phyloP scores from a whole-genome alignment of 2,329 filamentous ascomycete genomes.

The Coleophoma crateriformis region DNA sequence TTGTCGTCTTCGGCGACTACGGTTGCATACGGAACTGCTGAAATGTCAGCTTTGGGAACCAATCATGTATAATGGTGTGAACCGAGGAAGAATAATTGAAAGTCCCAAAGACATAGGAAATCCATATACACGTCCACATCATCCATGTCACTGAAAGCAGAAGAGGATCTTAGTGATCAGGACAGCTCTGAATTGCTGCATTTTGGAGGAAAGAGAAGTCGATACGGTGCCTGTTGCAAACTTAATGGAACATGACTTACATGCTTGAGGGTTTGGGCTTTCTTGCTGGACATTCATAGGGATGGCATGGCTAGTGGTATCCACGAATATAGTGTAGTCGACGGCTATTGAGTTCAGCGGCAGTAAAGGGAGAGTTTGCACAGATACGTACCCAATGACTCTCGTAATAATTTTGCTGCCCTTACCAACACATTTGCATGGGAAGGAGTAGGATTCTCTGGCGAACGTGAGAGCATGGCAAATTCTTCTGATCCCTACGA shows the following conservation, averaged over 20 bases:
- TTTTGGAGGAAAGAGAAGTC: too few species aligned
- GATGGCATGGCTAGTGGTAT: too few species aligned
- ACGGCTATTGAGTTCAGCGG: background rate
- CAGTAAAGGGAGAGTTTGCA: background rate
- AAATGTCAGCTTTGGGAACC: too few species aligned
- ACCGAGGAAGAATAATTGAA: too few species aligned
- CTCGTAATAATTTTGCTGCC: constrained; percentile 8
- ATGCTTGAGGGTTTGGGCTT: background rate
- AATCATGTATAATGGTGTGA: too few species aligned
- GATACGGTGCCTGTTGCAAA: background rate
- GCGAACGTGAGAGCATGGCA: too few species aligned
- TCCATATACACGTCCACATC: too few species aligned
- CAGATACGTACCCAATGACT: constrained; percentile 5
- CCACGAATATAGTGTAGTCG: constrained; percentile 8
- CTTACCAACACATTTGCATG: constrained; percentile 5
- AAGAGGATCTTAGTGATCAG: too few species aligned
- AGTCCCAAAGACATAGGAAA: background rate
- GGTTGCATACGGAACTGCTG: too few species aligned
- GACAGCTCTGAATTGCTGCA: too few species aligned
- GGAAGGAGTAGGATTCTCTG: background rate
- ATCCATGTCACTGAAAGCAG: too few species aligned
- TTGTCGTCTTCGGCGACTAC: too few species aligned
- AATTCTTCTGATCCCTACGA: background rate
- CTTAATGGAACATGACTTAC: background rate
- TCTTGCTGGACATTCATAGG: background rate